Evolutionary conservation across 73 alveolate species (phyloP).

Genomic region (Paramecium bursaria): DNA sequence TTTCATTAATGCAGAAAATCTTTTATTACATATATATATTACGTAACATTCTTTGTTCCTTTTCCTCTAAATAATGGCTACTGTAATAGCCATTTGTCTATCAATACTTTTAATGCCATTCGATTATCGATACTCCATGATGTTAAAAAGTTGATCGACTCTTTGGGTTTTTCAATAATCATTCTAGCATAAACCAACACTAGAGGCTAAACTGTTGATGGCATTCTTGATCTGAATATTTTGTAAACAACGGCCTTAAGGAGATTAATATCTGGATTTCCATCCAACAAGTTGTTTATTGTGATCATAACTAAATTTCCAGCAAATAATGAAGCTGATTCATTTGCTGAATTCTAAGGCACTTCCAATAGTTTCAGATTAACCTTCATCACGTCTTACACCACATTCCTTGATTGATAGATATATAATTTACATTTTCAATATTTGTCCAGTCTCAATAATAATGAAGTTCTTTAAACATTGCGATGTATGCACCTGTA

Average conservation of each 20-base stretch:
- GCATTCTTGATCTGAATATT: constrained; percentile 95
- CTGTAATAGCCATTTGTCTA: constrained; percentile 97
- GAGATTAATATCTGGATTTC: constrained; percentile 60
- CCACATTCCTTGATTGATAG: constrained; percentile 33
- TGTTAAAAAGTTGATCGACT: constrained; percentile 87
- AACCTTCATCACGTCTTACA: constrained; percentile 64
- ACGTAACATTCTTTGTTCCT: constrained; percentile 93
- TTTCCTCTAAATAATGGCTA: constrained; percentile 96
- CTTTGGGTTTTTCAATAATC: constrained; percentile 90
- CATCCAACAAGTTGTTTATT: constrained; percentile 60
- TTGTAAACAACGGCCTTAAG: constrained; percentile 74
- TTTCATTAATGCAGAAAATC: constrained; percentile 90
- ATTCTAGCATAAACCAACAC: constrained; percentile 94
- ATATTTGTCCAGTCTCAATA: constrained; percentile 53
- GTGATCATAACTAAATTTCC: constrained; percentile 69
- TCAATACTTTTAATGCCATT: constrained; percentile 90
- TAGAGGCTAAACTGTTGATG: constrained; percentile 94
- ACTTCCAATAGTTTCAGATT: constrained; percentile 64
- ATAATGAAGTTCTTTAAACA: constrained; percentile 68
- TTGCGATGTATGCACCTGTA: constrained; percentile 61
- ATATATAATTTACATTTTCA: constrained; percentile 52
- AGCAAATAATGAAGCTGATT: constrained; percentile 63
- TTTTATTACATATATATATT: not conserved
- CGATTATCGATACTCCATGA: constrained; percentile 92
- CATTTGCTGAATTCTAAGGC: constrained; percentile 59